Conservation (phyloP, 1,284 basidiomycete species). For the Abortiporus biennis region DNA sequence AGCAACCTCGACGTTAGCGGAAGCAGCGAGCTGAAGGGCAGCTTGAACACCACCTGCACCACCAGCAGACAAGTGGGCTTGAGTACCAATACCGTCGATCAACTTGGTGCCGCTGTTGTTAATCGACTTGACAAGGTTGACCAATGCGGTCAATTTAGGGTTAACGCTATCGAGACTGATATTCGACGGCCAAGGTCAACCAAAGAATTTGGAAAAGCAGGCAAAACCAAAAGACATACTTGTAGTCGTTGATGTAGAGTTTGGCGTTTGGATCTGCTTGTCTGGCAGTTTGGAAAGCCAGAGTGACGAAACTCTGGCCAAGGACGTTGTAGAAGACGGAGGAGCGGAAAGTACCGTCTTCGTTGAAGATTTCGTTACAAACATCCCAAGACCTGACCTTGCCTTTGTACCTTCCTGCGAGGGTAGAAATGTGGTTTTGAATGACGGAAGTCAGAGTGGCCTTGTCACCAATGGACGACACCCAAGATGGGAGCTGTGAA, state of each 20-base stretch:
- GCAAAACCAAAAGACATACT: constrained; percentile 12
- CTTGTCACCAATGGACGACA: constrained; percentile 22
- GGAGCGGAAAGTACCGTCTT: constrained; percentile 29
- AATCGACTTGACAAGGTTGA: constrained; percentile 26
- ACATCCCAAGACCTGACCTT: constrained; percentile 31
- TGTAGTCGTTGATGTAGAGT: constrained; percentile 33
- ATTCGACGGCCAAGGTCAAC: neutral
- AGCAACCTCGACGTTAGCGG: constrained; percentile 39
- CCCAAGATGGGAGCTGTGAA: constrained; percentile 43
- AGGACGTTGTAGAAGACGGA: constrained; percentile 30
- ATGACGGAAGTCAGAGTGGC: constrained; percentile 24
- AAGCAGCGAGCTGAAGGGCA: constrained; percentile 28
- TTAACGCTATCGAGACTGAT: constrained; percentile 23
- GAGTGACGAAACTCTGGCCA: constrained; percentile 27
- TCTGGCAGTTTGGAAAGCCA: constrained; percentile 29
- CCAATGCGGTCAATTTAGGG: constrained; percentile 24
- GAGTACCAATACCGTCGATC: constrained; percentile 31
- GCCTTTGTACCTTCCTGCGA: constrained; percentile 32
- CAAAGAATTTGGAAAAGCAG: neutral
- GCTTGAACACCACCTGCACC: constrained; percentile 33
- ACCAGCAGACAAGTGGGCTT: constrained; percentile 24
- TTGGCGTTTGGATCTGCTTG: constrained; percentile 30
- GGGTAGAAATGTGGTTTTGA: constrained; percentile 29
- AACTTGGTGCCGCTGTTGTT: constrained; percentile 21
- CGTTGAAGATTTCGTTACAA: constrained; percentile 29